These are phyloP conservation scores for Prunus fruticosa DNA, from an alignment of 306 rosid species.

Conservation along the genomic window DNA sequence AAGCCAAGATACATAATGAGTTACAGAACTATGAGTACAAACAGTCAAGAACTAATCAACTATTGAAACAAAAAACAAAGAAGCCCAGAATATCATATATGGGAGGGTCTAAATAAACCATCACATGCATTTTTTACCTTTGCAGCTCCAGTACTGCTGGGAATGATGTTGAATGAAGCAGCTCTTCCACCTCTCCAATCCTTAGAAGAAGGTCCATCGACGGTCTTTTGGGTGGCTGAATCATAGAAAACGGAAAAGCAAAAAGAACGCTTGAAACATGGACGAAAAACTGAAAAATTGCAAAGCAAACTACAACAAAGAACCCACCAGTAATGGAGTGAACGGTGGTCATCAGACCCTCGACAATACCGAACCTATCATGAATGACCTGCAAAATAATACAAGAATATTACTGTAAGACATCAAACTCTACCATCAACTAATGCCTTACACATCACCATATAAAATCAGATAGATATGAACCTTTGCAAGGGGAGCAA, in stretches of 20 bases:
- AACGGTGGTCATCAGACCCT: conserved; percentile 94
- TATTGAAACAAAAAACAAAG: background rate
- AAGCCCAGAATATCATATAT: background rate
- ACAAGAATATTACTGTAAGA: background rate
- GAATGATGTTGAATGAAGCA: conserved; percentile 93
- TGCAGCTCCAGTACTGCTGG: conserved; percentile 93
- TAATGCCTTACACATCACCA: background rate
- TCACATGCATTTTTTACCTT: conserved; percentile 45
- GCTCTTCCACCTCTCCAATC: conserved; percentile 99
- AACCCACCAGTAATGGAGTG: conserved; percentile 76
- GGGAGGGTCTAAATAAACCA: background rate
- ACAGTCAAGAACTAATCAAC: no score
- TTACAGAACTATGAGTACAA: background rate
- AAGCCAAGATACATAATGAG: background rate
- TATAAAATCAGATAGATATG: background rate
- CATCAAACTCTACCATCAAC: background rate
- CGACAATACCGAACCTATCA: conserved; percentile 83
- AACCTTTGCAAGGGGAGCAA: conserved; percentile 91
- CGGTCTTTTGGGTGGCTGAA: conserved; percentile 90
- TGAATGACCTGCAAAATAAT: conserved; percentile 57
- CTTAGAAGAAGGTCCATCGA: conserved; percentile 88
- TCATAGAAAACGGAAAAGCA: conserved; percentile 12
- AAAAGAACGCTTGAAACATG: background rate
- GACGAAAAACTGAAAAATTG: background rate
- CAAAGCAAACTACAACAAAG: background rate